Base-by-base conservation (phyloP, 2,329 filamentous ascomycete genomes). In the Bipolaris zeicola region DNA sequence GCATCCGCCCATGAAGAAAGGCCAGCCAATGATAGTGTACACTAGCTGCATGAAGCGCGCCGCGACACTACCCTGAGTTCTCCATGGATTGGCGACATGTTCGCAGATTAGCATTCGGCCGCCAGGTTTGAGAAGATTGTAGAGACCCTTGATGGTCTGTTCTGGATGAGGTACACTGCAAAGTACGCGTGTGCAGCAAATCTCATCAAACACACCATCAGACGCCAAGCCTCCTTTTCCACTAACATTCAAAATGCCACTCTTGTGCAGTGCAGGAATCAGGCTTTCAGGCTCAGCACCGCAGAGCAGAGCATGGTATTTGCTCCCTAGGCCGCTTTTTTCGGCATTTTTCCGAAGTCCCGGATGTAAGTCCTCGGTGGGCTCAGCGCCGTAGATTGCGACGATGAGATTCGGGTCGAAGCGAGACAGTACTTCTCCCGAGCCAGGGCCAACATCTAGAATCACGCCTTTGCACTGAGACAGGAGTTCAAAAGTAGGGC, bases 101-200 rank as follows among this genome's bases (percentile, higher is more conserved):
- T 86, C 84, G 49, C 78, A 81, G 24, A 86, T 73, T 16, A 86
- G 71, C 72, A 86, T 68, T 52, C 82, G 72, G 0, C 84, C 84
- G 2, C 84, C 83, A 0, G 83, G 83, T 57, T 80, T 82, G 37
- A 86, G 66, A 57, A 86, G 64, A 0, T 63, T 64, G 65, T 85
- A 85, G 36, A 86, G 60, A 1, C 79, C 77, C 1, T 68, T 65
- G 14, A 80, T 74, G 2, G 81, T 82, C 47, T 76, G 70, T 45
- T 80, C 74, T 20, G 79, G 75, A 39, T 79, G 67, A 0, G 82
- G 81, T 7, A 86, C 80, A 3, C 81, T 81, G 60, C 84, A 87
- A 2, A 86, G 70, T 1, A 85, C 83, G 0, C 83, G 76, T 8
- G 84, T 72, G 55, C 81, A 82, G 46, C 83, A 72, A 44, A 86